Conservation (phyloP, 192 early-diverging fungal genomes). For the Gigaspora rosea region DNA sequence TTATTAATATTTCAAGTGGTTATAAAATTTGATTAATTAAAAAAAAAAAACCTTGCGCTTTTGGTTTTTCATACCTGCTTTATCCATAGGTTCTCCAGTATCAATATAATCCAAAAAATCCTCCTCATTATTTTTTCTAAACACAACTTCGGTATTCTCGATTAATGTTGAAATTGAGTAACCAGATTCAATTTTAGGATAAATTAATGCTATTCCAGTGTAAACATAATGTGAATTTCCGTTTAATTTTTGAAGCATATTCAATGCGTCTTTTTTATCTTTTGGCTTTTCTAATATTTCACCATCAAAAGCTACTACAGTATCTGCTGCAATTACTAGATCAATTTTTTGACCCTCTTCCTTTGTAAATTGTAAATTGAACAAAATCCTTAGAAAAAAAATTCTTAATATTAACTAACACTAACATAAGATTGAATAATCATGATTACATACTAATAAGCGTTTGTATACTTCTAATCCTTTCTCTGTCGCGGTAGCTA, state of each 20-base stretch:
- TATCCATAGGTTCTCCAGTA: slow-evolving; percentile 62
- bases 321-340: slow-evolving; percentile 83
- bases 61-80: slow-evolving; percentile 61
- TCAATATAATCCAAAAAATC: slow-evolving; percentile 63
- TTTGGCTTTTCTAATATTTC: slow-evolving; percentile 83
- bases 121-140: slow-evolving; percentile 61
- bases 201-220: slow-evolving; percentile 71
- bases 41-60: background rate
- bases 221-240: slow-evolving; percentile 68
- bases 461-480: slow-evolving; percentile 66
- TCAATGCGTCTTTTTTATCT: slow-evolving; percentile 55
- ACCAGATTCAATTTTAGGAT: slow-evolving; percentile 24
- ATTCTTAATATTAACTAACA: background rate
- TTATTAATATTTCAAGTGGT: background rate
- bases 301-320: slow-evolving; percentile 66
- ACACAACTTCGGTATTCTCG: slow-evolving; percentile 71
- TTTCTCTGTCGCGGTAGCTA: slow-evolving; percentile 71
- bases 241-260: slow-evolving; percentile 62
- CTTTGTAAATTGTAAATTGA: background rate
- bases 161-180: slow-evolving; percentile 42
- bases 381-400: background rate
- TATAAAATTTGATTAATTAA: background rate
- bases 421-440: background rate
- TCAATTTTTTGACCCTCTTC: slow-evolving; percentile 41
- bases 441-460: slow-evolving; percentile 40